Percentiles rank a stretch among this genome's conserved stretches.
Evolutionary conservation across 2,329 filamentous ascomycete species (phyloP).

Genomic region (Calonectria hongkongensis): DNA sequence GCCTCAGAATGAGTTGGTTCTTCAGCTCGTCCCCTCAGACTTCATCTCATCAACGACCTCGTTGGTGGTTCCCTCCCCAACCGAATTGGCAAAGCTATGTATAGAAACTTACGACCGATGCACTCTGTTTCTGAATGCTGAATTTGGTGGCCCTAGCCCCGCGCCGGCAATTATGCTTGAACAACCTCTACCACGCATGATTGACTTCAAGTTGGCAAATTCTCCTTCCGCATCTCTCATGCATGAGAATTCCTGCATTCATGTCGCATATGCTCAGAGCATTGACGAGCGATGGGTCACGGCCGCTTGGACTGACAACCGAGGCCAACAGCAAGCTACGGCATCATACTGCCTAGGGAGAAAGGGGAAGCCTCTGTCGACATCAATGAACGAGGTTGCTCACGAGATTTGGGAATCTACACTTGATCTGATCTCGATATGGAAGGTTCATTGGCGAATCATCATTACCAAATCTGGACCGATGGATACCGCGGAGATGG

Average conservation of each 20-base stretch:
- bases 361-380: slow-evolving; percentile 71
- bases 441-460: slow-evolving; percentile 85
- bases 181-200: slow-evolving; percentile 79
- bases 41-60: slow-evolving; percentile 79
- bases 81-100: slow-evolving; percentile 77
- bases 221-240: slow-evolving; percentile 83
- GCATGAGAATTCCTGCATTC: slow-evolving; percentile 86
- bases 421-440: slow-evolving; percentile 80
- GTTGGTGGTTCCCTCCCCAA: slow-evolving; percentile 77
- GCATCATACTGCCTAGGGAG: slow-evolving; percentile 83
- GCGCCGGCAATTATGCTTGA: slow-evolving; percentile 85
- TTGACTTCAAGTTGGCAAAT: slow-evolving; percentile 83
- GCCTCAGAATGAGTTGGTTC: slow-evolving; percentile 78
- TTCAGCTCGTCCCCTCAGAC: slow-evolving; percentile 84
- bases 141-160: slow-evolving; percentile 71
- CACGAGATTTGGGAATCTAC: slow-evolving; percentile 88
- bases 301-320: slow-evolving; percentile 87
- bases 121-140: slow-evolving; percentile 64
- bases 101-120: slow-evolving; percentile 88
- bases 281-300: slow-evolving; percentile 86
- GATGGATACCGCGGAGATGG: slow-evolving; percentile 80
- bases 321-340: slow-evolving; percentile 82
- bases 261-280: slow-evolving; percentile 86
- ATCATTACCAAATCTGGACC: slow-evolving; percentile 83
- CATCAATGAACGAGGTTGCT: slow-evolving; percentile 77